Conservation (phyloP, 768 basidiomycete species). For the Boletus insuetus region DNA sequence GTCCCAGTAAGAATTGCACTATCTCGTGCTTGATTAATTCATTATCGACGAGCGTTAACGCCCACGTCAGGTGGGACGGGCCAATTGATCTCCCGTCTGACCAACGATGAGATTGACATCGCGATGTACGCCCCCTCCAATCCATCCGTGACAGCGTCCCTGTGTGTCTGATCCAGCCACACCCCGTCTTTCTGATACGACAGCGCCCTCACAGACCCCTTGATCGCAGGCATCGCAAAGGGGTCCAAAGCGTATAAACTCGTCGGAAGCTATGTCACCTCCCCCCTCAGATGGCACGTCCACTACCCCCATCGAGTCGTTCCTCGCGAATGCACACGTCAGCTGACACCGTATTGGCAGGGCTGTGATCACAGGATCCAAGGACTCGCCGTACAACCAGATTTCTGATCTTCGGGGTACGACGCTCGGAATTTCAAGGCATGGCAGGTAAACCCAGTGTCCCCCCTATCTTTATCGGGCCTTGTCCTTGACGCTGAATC, state of each 20-base stretch:
- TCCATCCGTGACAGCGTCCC: constrained; percentile 2
- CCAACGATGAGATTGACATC: constrained; percentile 76
- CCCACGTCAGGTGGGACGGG: constrained; percentile 70
- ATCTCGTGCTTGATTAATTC: constrained; percentile 11
- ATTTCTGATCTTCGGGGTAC: constrained; percentile 78
- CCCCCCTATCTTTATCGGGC: background rate
- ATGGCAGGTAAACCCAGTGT: constrained; percentile 59
- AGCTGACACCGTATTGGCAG: constrained; percentile 35
- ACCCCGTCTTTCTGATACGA: background rate
- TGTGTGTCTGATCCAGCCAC: background rate
- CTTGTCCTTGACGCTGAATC: background rate
- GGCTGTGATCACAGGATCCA: constrained; percentile 87
- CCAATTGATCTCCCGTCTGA: constrained; percentile 72
- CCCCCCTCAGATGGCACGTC: constrained; percentile 80
- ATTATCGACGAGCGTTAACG: constrained; percentile 20
- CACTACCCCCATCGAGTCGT: background rate
- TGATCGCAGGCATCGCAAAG: constrained; percentile 91
- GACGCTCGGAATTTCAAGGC: constrained; percentile 83
- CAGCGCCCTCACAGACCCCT: constrained; percentile 85
- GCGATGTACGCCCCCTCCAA: constrained; percentile 56
- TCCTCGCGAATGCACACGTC: background rate
- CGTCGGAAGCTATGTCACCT: constrained; percentile 87
- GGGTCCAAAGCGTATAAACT: constrained; percentile 87
- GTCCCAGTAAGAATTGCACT: constrained; percentile 59
- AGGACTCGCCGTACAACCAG: constrained; percentile 61